Base-by-base conservation (phyloP, 495 filamentous ascomycete genomes). In the Penicillium dipodomyicola region DNA sequence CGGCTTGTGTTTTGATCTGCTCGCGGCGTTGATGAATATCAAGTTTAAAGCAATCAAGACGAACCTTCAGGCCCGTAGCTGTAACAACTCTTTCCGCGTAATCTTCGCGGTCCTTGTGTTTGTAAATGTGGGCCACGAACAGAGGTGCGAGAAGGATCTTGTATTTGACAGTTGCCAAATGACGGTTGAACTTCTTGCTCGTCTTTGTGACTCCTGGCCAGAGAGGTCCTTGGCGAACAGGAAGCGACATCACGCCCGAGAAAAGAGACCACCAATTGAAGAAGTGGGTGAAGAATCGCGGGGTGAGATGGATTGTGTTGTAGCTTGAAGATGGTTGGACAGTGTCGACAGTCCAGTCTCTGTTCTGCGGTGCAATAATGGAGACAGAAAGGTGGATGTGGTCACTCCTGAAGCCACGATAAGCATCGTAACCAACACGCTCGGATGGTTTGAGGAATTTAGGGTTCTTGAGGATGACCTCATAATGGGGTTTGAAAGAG, bases 231-330 rank as follows among this genome's bases (percentile, higher is more conserved):
- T 98, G 94, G 1, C 94, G 88, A 53, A 98, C 87, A 25, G 94
- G 94, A 25, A 98, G 82, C 11, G 94, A 94, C 87, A 98, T 92
- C 14, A 90, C 87, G 1, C 93, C 93, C 7, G 90, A 90, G 73
- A 98, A 98, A 58, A 97, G 82, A 11, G 88, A 89, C 93, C 92
- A 97, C 94, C 94, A 98, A 62, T 87, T 86, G 74, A 92, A 97
- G 76, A 98, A 98, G 65, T 97, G 94, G 2, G 92, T 96, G 68
- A 98, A 98, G 79, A 97, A 96, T 7, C 92, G 85, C 7, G 94
- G 94, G 10, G 86, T 92, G 44, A 97, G 78, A 69, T 98, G 95
- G 5, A 96, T 88, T 0, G 92, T 87, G 60, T 98, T 98, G 74
- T 97, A 97, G 70, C 91, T 96, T 51, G 80, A 81, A 10, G 91